These are phyloP conservation scores for Fomitopsis schrenkii DNA, from an alignment of 1,284 basidiomycete species.

Conservation along the genomic window DNA sequence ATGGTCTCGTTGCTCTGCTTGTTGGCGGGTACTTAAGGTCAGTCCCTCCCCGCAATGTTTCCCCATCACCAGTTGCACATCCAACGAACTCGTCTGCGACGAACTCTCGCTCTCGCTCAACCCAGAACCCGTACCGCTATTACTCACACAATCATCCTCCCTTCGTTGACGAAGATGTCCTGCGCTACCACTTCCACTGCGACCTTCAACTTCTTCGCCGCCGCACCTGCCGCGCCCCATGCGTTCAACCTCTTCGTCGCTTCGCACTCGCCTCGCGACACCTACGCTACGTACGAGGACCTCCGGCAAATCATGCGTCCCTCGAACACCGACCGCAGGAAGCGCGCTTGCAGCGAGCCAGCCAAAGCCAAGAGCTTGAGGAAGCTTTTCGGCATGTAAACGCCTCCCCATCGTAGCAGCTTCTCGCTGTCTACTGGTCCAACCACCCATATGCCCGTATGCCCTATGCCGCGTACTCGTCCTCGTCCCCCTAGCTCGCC, in stretches of 20 bases:
- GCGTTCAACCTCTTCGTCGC: constrained; percentile 21
- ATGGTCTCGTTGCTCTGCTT: neutral
- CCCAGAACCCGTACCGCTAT: neutral
- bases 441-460: neutral
- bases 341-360: constrained; percentile 11
- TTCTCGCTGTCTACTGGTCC: neutral
- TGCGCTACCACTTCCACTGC: constrained; percentile 7
- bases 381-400: constrained; percentile 16
- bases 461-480: neutral
- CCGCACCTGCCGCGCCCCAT: constrained; percentile 13
- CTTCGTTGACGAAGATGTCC: constrained; percentile 9
- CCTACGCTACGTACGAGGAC: constrained; percentile 18
- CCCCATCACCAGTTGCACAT: constrained; percentile 2
- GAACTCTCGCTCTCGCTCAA: neutral
- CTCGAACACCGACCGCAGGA: constrained; percentile 9
- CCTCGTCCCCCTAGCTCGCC: neutral
- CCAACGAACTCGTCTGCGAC: constrained; percentile 7
- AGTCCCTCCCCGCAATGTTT: neutral
- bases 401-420: neutral
- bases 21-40: constrained; percentile 6
- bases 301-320: constrained; percentile 11
- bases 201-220: constrained; percentile 14
- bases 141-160: neutral
- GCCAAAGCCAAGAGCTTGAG: constrained; percentile 12
- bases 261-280: constrained; percentile 19